phyloP scores from a whole-genome alignment of 768 basidiomycete species.

The Lentinula boryana region DNA sequence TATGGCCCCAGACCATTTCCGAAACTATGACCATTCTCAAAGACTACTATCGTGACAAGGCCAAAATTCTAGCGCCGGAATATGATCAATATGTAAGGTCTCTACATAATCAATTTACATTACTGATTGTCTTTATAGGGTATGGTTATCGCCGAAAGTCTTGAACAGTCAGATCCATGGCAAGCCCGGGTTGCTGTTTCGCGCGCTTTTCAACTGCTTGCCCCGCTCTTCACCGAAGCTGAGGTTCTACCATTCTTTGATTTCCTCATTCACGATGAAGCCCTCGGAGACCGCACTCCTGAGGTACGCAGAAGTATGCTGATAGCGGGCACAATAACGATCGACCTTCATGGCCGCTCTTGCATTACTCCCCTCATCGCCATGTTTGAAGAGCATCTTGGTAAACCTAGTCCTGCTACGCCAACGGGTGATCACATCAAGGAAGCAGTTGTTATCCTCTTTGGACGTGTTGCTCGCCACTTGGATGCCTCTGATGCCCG shows the following conservation, averaged over 20 bases:
- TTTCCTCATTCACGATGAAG: slow-evolving; percentile 82
- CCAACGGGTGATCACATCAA: slow-evolving; percentile 85
- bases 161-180: slow-evolving; percentile 91
- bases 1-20: slow-evolving; percentile 55
- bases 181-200: slow-evolving; percentile 73
- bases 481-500: slow-evolving; percentile 72
- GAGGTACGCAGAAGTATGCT: slow-evolving; percentile 87
- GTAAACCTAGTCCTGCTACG: slow-evolving; percentile 43
- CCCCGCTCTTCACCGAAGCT: slow-evolving; percentile 55
- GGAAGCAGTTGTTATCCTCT: slow-evolving; percentile 91
- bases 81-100: slow-evolving; percentile 83
- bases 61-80: slow-evolving; percentile 83
- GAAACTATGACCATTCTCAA: slow-evolving; percentile 49
- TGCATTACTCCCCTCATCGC: slow-evolving; percentile 69
- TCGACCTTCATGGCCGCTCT: slow-evolving; percentile 76
- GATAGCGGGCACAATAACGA: slow-evolving; percentile 71
- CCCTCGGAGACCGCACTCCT: slow-evolving; percentile 77
- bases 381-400: slow-evolving; percentile 77
- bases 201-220: slow-evolving; percentile 57
- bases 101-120: background rate
- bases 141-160: slow-evolving; percentile 83
- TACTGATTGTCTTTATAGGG: slow-evolving; percentile 45
- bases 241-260: slow-evolving; percentile 71
- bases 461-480: slow-evolving; percentile 89
- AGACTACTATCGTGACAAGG: slow-evolving; percentile 81